These are phyloP conservation scores for Hypoxylon lenormandii DNA, from an alignment of 495 filamentous ascomycete genomes.

Conservation along the genomic window DNA sequence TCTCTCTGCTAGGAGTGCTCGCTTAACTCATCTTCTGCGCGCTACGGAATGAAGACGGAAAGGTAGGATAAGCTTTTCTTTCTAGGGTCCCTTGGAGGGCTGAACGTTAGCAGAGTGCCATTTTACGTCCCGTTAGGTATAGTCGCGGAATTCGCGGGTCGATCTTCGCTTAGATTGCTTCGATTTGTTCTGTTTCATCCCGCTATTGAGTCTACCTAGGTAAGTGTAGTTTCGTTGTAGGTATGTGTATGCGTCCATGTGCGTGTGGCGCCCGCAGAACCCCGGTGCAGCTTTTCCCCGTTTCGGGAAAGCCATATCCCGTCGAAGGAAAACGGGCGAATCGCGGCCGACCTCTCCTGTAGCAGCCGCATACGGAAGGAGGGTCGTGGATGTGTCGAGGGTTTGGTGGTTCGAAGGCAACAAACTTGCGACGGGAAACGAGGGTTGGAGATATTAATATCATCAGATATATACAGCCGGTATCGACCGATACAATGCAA, in stretches of 20 bases:
- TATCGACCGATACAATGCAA: slow-evolving; percentile 1
- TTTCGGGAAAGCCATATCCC: slow-evolving; percentile 31
- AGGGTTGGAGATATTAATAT: slow-evolving; percentile 18
- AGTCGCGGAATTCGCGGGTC: slow-evolving; percentile 1
- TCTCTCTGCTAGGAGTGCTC: slow-evolving; percentile 10
- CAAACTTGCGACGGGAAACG: slow-evolving; percentile 12
- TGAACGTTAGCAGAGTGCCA: slow-evolving; percentile 10
- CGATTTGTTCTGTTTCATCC: no score
- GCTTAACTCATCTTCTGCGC: slow-evolving; percentile 25
- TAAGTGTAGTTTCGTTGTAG: no score
- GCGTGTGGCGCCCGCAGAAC: background rate
- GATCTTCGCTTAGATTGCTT: background rate
- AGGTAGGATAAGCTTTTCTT: slow-evolving; percentile 18
- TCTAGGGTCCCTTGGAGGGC: slow-evolving; percentile 22
- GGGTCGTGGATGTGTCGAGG: no score
- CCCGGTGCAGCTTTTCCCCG: slow-evolving; percentile 21
- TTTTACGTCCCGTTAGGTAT: background rate
- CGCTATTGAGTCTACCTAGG: no score
- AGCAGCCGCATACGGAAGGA: no score
- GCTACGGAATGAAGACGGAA: slow-evolving; percentile 22
- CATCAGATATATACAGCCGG: slow-evolving; percentile 15
- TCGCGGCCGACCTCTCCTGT: slow-evolving; percentile 9
- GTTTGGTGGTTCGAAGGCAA: background rate
- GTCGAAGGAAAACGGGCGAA: slow-evolving; percentile 16
- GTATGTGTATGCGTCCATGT: no score